Evolutionary conservation across 2,329 filamentous ascomycete genomes (phyloP), one percentile per base, ranked within the genome.

Genomic region (Dryadomyces quercivorus): DNA sequence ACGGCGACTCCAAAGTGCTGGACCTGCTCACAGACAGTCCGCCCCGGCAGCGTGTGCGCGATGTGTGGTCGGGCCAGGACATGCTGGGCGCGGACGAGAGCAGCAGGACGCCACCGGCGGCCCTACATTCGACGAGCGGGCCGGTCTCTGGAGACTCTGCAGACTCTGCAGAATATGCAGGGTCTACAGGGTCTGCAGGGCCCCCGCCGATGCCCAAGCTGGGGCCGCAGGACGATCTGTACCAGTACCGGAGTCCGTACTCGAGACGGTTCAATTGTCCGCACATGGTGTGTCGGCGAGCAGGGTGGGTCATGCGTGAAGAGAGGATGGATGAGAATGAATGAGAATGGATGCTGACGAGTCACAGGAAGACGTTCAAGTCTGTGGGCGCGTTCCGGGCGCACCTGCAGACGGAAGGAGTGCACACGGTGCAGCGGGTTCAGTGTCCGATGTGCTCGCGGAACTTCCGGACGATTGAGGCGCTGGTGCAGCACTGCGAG

Each of bases 201-300:
- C 12, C 36, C 12, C 5, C 16, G 5, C 40, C 22, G 18, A 22
- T 18, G 43, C 42, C 43, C 18, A 20, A 42, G 22, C 22, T 20
- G 12, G 18, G 10, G 7, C 47, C 31, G 2, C 15, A 34, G 10
- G 84, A 78, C 65, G 70, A 75, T 45, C 64, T 70, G 1, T 65
- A 69, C 1, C 65, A 67, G 6, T 83, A 81, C 67, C 72, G 63
- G 54, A 67, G 74, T 44, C 52, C 64, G 0, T 64, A 72, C 34
- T 66, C 70, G 1, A 63, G 67, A 48, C 70, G 67, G 50, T 85
- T 72, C 66, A 69, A 65, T 53, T 85, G 82, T 54, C 81, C 81
- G 0, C 72, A 76, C 54, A 58, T 60, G 1, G 60, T 63, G 3
- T 85, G 82, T 72, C 66, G 68, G 72, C 52, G 55, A 5, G 13